Evolutionary conservation across 1,139 yeast genomes (phyloP), one percentile per base, ranked within the genome.

Genomic region (Pichia sp.): DNA sequence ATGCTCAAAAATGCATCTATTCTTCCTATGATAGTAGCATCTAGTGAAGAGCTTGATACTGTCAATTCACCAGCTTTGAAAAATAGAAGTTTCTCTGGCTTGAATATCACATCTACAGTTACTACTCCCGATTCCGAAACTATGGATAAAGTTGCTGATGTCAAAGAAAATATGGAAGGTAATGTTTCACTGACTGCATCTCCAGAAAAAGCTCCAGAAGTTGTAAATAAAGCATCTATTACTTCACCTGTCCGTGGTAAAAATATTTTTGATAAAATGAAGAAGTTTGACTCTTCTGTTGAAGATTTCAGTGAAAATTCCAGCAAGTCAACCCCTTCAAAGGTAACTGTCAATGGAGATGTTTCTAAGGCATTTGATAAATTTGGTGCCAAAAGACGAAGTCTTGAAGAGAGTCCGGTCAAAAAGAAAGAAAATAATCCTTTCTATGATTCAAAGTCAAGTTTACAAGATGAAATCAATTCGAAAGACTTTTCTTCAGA

Each of bases 201-300:
- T 10, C 37, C 31, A n/a, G 34, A 11, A n/a, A 6, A 28, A 22
- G n/a, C 7, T 5, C 18, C 17, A 5, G n/a, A 17, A 11, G 22
- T 12, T 21, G 10, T 12, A 15, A 22, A 12, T 7, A 4, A 35
- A 11, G 25, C 14, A 20, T 35, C 26, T 36, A 10, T 26, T 8
- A 10, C 46, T 9, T 50, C 55, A 14, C 49, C 55, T 14, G 41
- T 54, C 7, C 45, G 54, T 3, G 46, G 47, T 10, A 48, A 47
- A n/a, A 52, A 47, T 37, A 45, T 55, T 28, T 35, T 50, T 7
- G 56, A 50, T 6, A 51, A 50, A 38, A 43, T 55, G 50, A 55
- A 46, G 38, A 46, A 54, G 40, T 45, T 56, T 26, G 47, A 51
- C 32, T 15, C 40, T n/a, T 41, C 43, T 6, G 19, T 34, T 24